Conservation (phyloP, 768 basidiomycete genomes). For the Crucibulum laeve region DNA sequence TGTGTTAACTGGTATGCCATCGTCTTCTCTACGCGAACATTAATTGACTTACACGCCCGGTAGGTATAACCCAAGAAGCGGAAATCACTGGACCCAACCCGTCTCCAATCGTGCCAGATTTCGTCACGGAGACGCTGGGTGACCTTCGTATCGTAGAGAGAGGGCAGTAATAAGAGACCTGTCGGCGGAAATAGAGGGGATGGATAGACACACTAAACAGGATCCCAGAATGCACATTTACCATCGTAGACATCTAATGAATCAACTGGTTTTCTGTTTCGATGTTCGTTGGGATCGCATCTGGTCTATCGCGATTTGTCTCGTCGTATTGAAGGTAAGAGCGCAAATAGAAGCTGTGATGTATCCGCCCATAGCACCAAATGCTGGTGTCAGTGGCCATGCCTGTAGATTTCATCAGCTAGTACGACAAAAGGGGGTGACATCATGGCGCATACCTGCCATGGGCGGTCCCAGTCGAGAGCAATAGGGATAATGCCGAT, state of each 20-base stretch:
- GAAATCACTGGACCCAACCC: slow-evolving; percentile 72
- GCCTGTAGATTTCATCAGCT: slow-evolving; percentile 40
- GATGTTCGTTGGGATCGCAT: background rate
- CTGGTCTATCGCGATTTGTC: slow-evolving; percentile 35
- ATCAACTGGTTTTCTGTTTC: background rate
- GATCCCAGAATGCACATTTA: too few relatives aligned
- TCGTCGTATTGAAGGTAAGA: slow-evolving; percentile 37
- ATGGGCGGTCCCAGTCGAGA: slow-evolving; percentile 95
- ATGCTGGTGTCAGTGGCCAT: slow-evolving; percentile 79
- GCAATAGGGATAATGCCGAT: slow-evolving; percentile 78
- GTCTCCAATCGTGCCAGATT: slow-evolving; percentile 75
- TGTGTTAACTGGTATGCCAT: slow-evolving; percentile 76
- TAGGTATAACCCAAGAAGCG: slow-evolving; percentile 74
- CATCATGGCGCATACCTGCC: slow-evolving; percentile 66
- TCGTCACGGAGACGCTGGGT: slow-evolving; percentile 75
- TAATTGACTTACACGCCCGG: slow-evolving; percentile 2
- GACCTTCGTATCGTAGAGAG: slow-evolving; percentile 53
- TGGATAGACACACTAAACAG: too few relatives aligned
- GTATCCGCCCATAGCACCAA: slow-evolving; percentile 68
- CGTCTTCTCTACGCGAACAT: background rate
- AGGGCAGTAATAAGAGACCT: slow-evolving; percentile 5
- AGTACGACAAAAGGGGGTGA: slow-evolving; percentile 1
- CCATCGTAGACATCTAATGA: too few relatives aligned
- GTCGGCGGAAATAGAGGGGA: background rate
- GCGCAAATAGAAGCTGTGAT: slow-evolving; percentile 54